These are phyloP conservation scores for Umbelopsis vinacea DNA, from an alignment of 192 early-diverging fungal genomes.

Conservation along the genomic window DNA sequence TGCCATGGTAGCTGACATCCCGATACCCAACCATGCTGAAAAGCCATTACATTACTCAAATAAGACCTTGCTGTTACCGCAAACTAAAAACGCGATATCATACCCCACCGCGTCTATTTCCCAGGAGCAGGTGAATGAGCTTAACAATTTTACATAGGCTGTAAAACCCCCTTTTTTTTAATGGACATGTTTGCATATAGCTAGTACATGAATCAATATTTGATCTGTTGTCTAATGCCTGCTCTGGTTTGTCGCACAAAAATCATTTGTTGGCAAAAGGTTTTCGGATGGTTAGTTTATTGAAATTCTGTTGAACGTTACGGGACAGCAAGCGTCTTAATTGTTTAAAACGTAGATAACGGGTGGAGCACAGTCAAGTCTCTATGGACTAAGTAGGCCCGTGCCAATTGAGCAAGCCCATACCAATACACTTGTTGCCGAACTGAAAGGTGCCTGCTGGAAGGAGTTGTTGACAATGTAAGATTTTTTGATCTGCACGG, in stretches of 20 bases:
- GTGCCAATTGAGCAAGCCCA: conserved; percentile 13
- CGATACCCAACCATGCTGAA: neutral
- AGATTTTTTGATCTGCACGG: neutral
- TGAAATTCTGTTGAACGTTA: neutral
- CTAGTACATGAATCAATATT: neutral
- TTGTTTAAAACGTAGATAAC: neutral
- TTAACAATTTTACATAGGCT: neutral
- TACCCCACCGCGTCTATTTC: neutral
- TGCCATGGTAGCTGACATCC: neutral
- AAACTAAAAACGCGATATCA: neutral
- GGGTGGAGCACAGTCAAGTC: neutral
- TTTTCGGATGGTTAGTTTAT: neutral
- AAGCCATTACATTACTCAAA: neutral
- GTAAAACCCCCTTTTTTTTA: neutral
- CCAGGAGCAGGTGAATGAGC: neutral
- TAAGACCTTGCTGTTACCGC: no score
- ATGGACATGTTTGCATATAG: neutral
- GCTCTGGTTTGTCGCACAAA: neutral
- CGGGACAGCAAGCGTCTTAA: neutral
- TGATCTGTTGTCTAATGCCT: neutral
- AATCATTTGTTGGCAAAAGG: conserved; percentile 8
- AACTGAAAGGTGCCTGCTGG: neutral
- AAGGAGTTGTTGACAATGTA: conserved; percentile 6
- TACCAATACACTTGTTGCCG: neutral
- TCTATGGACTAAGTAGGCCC: neutral